These are phyloP conservation scores for Spinellus fusiger DNA, from an alignment of 192 early-diverging fungal species.

Conservation along the genomic window DNA sequence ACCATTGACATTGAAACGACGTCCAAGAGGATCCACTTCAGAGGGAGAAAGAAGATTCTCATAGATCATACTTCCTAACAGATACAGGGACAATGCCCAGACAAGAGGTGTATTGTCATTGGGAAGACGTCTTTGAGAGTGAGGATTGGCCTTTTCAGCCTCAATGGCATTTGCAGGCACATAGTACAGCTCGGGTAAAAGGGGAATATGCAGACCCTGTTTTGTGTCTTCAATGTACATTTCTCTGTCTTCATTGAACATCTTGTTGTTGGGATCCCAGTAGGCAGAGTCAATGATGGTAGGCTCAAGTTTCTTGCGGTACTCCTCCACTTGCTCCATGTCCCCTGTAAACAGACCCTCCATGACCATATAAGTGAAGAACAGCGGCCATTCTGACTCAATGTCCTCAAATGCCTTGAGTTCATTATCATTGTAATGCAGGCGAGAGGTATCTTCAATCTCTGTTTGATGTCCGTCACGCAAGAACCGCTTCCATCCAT, in stretches of 20 bases:
- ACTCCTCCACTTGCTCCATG: conserved; percentile 59
- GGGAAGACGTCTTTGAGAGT: conserved; percentile 64
- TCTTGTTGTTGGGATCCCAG: conserved; percentile 25
- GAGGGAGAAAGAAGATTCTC: conserved; percentile 71
- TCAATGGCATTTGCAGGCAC: conserved; percentile 70
- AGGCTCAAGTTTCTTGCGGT: conserved; percentile 59
- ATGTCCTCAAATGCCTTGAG: conserved; percentile 78
- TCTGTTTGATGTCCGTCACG: conserved; percentile 83
- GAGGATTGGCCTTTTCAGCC: conserved; percentile 61
- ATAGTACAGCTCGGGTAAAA: conserved; percentile 75
- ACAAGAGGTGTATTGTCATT: conserved; percentile 86
- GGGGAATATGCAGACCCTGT: conserved; percentile 36
- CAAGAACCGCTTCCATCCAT: conserved; percentile 81
- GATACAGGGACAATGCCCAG: conserved; percentile 80
- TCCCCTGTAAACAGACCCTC: conserved; percentile 74
- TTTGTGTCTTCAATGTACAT: not conserved
- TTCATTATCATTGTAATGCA: conserved; percentile 79
- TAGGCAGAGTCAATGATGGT: conserved; percentile 63
- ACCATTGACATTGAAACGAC: conserved; percentile 54
- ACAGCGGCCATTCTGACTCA: conserved; percentile 88
- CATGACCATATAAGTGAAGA: conserved; percentile 83
- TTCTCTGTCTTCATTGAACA: not conserved
- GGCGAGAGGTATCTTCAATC: conserved; percentile 66
- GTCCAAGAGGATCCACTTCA: conserved; percentile 79
- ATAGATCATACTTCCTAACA: conserved; percentile 68